Percentiles rank a stretch among this genome's conserved stretches.
Conservation (phyloP, 2,329 filamentous ascomycete genomes). For the Trichoderma simmonsii region DNA sequence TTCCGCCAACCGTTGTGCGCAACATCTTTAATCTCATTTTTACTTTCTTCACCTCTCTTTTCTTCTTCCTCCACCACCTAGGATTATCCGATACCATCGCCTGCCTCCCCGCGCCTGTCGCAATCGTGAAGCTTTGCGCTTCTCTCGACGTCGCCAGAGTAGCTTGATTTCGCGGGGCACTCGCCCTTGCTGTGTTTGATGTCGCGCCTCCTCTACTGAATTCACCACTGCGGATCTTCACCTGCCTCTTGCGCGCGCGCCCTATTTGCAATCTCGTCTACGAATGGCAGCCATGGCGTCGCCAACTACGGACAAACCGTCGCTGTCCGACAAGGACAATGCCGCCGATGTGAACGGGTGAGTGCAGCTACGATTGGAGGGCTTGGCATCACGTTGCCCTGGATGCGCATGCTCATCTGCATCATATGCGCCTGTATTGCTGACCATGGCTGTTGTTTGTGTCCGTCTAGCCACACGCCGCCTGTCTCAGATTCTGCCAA, state of each 20-base stretch:
- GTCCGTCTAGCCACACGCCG: constrained; percentile 14
- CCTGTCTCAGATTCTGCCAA: constrained; percentile 6
- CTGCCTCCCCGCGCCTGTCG: not conserved
- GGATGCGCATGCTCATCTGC: not conserved
- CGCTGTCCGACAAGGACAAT: constrained; percentile 30
- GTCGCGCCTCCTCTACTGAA: constrained; percentile 34
- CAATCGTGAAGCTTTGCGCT: not conserved
- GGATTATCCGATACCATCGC: not conserved
- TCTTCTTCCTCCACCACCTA: not conserved
- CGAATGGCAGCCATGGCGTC: constrained; percentile 55
- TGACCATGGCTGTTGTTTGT: constrained; percentile 25
- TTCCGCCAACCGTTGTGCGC: not conserved
- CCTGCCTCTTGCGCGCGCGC: constrained; percentile 1
- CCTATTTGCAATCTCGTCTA: constrained; percentile 18
- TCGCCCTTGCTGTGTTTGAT: constrained; percentile 31
- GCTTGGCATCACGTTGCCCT: not conserved
- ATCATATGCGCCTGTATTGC: constrained; percentile 19
- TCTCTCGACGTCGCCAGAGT: not conserved
- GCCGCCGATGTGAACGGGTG: constrained; percentile 39
- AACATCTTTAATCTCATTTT: not conserved
- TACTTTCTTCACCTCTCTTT: not conserved
- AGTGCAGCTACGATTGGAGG: constrained; percentile 24
- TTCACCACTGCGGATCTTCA: constrained; percentile 21
- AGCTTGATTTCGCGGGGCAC: constrained; percentile 8
- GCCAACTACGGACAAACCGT: constrained; percentile 40